Base-by-base conservation (phyloP, 805 yeast genomes). In the Saccharomycopsis javanensis region DNA sequence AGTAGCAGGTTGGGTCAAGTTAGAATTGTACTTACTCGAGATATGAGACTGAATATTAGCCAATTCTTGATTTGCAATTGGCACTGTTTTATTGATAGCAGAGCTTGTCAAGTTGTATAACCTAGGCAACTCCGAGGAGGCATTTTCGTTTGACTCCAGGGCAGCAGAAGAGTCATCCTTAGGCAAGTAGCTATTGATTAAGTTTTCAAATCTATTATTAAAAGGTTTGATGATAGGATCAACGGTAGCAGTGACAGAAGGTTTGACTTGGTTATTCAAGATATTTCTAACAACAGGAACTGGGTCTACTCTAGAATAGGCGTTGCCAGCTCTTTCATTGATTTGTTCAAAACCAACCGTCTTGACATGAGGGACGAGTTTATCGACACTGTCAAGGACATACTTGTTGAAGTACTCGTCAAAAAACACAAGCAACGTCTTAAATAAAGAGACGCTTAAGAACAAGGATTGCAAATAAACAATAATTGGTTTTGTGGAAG, bases 241-340 rank as follows among this genome's bases (percentile, higher is more conserved):
- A 33, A 64, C 64, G 55, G 38, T 59, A 15, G 55, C 61, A 54
- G 48, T 52, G 38, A 62, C 60, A 20, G 45, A 42, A 11, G 64
- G 64, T 45, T 61, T 58, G n/a, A 58, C 55, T 35, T 51, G 55
- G 4, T 51, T 46, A n/a, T 57, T 55, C 53, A 42, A 50, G 25
- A 46, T 11, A n/a, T 25, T 25, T 42, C 50, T 61, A 37, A 55
- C 60, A 28, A 42, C 56, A 2, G 71, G 64, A 77, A 79, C 67
- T 76, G 79, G 74, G 73, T 69, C 79, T 31, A 48, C 15, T n/a
- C 16, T 51, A n/a, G 52, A 46, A 30, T 30, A 46, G 15, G 46
- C 27, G 42, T 28, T 5, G 13, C 48, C 57, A 51, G 45, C 38
- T 42, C 25, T 45, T 58, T 55, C 38, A 53, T 61, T 55, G 52